Evolutionary conservation across 2,329 filamentous ascomycete species (phyloP).

Genomic region (Cladosporium sp.): DNA sequence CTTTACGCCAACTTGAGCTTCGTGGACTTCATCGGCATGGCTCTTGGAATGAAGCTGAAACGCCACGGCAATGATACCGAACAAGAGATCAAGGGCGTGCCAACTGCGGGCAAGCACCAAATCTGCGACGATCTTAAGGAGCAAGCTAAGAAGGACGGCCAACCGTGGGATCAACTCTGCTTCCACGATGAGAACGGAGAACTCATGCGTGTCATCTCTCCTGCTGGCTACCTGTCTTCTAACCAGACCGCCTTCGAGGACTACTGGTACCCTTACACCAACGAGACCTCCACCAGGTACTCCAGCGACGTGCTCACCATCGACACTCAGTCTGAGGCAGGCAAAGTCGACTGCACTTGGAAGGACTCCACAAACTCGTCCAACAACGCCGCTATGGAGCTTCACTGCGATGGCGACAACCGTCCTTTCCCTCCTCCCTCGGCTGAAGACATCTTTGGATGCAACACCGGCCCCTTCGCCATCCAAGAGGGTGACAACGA

Average conservation of each 20-base stretch:
- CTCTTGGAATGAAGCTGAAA: conserved; percentile 48
- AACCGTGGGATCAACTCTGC: conserved; percentile 58
- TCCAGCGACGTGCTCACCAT: conserved; percentile 47
- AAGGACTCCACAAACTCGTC: not conserved
- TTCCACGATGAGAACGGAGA: conserved; percentile 34
- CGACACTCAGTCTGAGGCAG: conserved; percentile 59
- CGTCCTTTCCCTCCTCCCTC: conserved; percentile 53
- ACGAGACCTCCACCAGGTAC: conserved; percentile 49
- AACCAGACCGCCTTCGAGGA: conserved; percentile 43
- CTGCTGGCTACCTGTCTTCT: conserved; percentile 46
- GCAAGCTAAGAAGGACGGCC: conserved; percentile 51
- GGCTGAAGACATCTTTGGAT: conserved; percentile 62
- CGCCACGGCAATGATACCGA: conserved; percentile 54
- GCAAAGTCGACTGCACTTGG: conserved; percentile 48
- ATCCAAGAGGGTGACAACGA: conserved; percentile 36
- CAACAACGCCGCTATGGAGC: conserved; percentile 36
- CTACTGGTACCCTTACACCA: conserved; percentile 51
- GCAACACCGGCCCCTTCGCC: conserved; percentile 59
- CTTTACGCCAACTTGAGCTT: conserved; percentile 35
- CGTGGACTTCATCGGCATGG: conserved; percentile 33
- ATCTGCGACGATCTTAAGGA: conserved; percentile 50
- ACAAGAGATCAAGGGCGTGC: conserved; percentile 35
- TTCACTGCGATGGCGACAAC: conserved; percentile 37
- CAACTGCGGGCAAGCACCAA: conserved; percentile 48
- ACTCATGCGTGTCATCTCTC: conserved; percentile 37